phyloP scores from a whole-genome alignment of 2,329 filamentous ascomycete genomes.

The Ceratocystis eucalypticola region DNA sequence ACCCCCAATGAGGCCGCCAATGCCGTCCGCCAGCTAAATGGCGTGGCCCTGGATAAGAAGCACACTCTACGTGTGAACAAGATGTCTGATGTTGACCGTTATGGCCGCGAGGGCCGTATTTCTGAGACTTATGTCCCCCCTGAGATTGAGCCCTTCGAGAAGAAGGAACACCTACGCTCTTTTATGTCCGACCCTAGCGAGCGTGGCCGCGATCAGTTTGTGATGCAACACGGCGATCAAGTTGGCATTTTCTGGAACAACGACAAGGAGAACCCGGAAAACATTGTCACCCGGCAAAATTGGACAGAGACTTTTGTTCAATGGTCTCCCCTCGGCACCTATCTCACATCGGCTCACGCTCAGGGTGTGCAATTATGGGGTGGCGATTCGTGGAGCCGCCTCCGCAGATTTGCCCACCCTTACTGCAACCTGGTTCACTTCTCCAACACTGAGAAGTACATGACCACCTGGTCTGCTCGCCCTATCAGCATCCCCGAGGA shows the following conservation, averaged over 20 bases:
- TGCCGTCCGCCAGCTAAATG: constrained; percentile 78
- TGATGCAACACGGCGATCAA: constrained; percentile 81
- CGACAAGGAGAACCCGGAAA: constrained; percentile 79
- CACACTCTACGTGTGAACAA: constrained; percentile 96
- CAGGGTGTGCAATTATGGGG: constrained; percentile 98
- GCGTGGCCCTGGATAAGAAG: constrained; percentile 84
- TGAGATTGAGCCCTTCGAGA: constrained; percentile 74
- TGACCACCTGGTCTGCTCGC: constrained; percentile 92
- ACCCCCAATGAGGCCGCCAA: constrained; percentile 79
- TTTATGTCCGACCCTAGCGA: constrained; percentile 71
- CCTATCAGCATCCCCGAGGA: constrained; percentile 85
- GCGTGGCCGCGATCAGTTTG: constrained; percentile 86
- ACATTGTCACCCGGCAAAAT: constrained; percentile 78
- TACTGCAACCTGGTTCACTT: constrained; percentile 94
- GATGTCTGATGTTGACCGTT: constrained; percentile 93
- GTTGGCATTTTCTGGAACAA: constrained; percentile 98
- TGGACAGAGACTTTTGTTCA: constrained; percentile 98
- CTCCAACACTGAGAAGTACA: constrained; percentile 81
- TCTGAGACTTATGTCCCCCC: constrained; percentile 82
- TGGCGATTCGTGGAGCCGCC: constrained; percentile 73
- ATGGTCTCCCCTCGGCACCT: constrained; percentile 94
- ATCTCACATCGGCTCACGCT: constrained; percentile 82
- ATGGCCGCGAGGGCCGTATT: constrained; percentile 81
- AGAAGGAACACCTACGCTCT: constrained; percentile 86
- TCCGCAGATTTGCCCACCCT: constrained; percentile 87